Base-by-base conservation (phyloP, 768 basidiomycete species). In the Mycena amicta region DNA sequence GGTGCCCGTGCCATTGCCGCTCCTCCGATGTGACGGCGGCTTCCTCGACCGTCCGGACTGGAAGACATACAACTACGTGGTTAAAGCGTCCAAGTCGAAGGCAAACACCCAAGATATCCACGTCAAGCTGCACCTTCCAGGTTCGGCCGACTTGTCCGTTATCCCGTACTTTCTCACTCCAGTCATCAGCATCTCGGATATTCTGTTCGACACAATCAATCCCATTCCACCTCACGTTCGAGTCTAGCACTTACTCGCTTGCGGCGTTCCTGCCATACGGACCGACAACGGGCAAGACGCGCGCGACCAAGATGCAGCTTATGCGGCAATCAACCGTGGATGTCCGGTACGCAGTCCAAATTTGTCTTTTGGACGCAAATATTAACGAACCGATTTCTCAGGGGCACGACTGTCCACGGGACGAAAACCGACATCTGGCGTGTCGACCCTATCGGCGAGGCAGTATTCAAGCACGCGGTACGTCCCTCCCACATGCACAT, bases 391-490 rank as follows among this genome's bases (percentile, higher is more conserved):
- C n/a, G n/a, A n/a, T n/a, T n/a, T n/a, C n/a, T n/a, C n/a, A 87
- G 85, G 40, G 84, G 85, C 62, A 66, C 75, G 2, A 57, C 78
- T 18, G 64, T 81, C 18, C 64, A 77, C 8, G 81, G 80, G 1
- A 80, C 82, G n/a, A 88, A 85, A 69, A 80, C 86, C 2, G 85
- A 89, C 61, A 90, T 90, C 23, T 90, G 88, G 87, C 75, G 82
- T 55, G 78, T 84, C 1, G 85, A 86, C 60, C 76, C 73, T 55
- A 84, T 89, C 33, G 88, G 88, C 6, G 83, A 85, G 65, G 88
- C 80, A n/a, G 70, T 68, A 12, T 88, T 91, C 65, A 79, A 69
- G 59, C 82, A 81, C 65, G 73, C 75, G 57, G 87, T 88, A 58
- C 28, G 84, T 75, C 18, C 15, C 12, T 41, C 49, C 26, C 22